Evolutionary conservation across 2,329 filamentous ascomycete genomes (phyloP), one percentile per base, ranked within the genome.

Genomic region (Fusarium falciforme): DNA sequence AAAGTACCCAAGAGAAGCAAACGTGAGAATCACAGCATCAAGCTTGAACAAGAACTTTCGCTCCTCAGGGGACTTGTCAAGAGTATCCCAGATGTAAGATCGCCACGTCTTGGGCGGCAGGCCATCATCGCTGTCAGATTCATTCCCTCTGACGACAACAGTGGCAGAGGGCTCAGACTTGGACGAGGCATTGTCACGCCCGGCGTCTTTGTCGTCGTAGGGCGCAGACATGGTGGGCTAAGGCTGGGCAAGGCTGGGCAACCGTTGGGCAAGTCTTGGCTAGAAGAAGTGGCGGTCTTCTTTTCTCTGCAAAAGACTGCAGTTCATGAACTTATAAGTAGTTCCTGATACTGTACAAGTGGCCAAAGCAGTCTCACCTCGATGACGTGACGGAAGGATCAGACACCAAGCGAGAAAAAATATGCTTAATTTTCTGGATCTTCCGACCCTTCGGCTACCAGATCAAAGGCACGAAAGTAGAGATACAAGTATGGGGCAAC

Each of bases 81-180:
- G 80, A 0, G 85, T 86, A 67, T 88, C 86, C 86, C 86, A 87
- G n/a, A 87, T 11, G 54, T 85, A 85, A 0, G 85, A 86, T 20
- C 80, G 80, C 86, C 86, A 88, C 27, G 83, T 86, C 36, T 83
- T 82, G 0, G 83, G 83, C 8, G 76, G 70, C 6, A 70, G 6
- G 0, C 40, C 77, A 35, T 80, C 68, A 27, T 78, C 74, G 17
- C 61, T 61, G 76, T 74, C 62, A 17, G 42, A 61, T 4, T 65
- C 72, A 11, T 64, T 49, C 14, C 52, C 67, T 60, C 61, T 61
- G 2, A 65, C 55, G 17, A 62, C 61, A 5, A 71, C 63, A 2
- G 33, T 58, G 0, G 44, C 59, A n/a, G 69, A 62, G 4, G 31
- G n/a, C n/a, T 40, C 61, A 1, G 70, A 61, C 44, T 67, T 68